These are phyloP conservation scores for Vaccinium corymbosum DNA, from an alignment of 148 eudicot species.

Conservation along the genomic window DNA sequence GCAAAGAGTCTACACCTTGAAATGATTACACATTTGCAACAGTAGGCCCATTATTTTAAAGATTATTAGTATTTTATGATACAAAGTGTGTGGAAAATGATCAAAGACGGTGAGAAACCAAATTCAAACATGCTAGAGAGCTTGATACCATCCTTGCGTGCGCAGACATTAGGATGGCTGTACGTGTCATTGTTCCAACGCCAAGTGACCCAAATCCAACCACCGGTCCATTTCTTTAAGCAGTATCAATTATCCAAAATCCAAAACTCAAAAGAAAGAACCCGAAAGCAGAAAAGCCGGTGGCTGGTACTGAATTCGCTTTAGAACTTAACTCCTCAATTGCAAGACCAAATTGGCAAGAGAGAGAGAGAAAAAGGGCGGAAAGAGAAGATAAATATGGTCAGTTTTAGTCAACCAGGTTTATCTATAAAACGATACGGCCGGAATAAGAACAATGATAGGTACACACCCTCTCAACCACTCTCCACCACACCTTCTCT, in stretches of 20 bases:
- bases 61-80: background rate
- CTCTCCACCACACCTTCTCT: too few species aligned
- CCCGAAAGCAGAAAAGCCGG: slow-evolving; percentile 1
- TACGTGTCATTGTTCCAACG: background rate
- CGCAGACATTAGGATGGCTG: background rate
- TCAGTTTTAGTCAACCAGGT: background rate
- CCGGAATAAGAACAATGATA: background rate
- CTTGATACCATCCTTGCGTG: background rate
- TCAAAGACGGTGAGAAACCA: background rate
- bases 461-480: too few species aligned
- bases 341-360: background rate
- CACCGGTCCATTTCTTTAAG: background rate
- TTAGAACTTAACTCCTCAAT: background rate
- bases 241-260: background rate
- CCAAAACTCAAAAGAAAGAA: background rate
- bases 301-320: background rate
- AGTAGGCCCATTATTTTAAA: background rate
- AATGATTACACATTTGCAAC: background rate
- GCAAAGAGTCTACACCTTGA: background rate
- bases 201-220: background rate
- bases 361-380: background rate
- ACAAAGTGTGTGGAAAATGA: background rate
- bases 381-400: background rate
- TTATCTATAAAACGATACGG: background rate
- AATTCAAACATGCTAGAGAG: background rate